A percentile compares a stretch with the other conserved stretches of the same genome.
Conservation (phyloP, 1,284 basidiomycete genomes). For the Sanguinoderma infundibulare region DNA sequence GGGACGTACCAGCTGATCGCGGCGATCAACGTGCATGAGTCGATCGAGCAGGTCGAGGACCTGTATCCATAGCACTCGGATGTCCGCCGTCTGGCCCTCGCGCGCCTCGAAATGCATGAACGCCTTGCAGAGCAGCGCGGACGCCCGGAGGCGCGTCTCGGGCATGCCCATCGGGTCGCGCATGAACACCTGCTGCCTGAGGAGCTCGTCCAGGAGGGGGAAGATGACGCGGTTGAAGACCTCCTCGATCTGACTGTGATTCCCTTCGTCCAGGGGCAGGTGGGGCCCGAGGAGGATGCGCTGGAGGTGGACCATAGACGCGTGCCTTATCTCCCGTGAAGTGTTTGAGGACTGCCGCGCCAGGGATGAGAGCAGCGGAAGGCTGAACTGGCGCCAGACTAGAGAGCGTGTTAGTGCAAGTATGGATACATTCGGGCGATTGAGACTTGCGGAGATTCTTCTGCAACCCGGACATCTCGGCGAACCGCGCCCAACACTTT, state of each 20-base stretch:
- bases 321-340: constrained; percentile 84
- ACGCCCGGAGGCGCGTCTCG: constrained; percentile 88
- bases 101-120: constrained; percentile 93
- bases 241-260: constrained; percentile 72
- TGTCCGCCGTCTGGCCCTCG: constrained; percentile 69
- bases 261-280: constrained; percentile 58
- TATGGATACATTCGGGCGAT: constrained; percentile 1
- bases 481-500: constrained; percentile 61
- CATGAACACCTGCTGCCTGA: constrained; percentile 83
- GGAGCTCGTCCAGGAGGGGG: constrained; percentile 89
- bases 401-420: constrained; percentile 28
- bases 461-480: constrained; percentile 50
- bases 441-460: constrained; percentile 51
- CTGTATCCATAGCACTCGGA: constrained; percentile 86
- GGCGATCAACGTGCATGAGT: constrained; percentile 84
- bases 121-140: constrained; percentile 89
- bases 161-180: constrained; percentile 87
- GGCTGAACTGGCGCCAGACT: constrained; percentile 86
- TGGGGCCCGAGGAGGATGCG: constrained; percentile 86
- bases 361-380: constrained; percentile 81
- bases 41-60: constrained; percentile 92
- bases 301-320: constrained; percentile 85
- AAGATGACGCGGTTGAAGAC: constrained; percentile 93
- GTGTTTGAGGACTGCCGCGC: constrained; percentile 88
- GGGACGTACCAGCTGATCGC: constrained; percentile 82